phyloP scores from a whole-genome alignment of 2,329 filamentous ascomycete species.

The Bipolaris zeicola region DNA sequence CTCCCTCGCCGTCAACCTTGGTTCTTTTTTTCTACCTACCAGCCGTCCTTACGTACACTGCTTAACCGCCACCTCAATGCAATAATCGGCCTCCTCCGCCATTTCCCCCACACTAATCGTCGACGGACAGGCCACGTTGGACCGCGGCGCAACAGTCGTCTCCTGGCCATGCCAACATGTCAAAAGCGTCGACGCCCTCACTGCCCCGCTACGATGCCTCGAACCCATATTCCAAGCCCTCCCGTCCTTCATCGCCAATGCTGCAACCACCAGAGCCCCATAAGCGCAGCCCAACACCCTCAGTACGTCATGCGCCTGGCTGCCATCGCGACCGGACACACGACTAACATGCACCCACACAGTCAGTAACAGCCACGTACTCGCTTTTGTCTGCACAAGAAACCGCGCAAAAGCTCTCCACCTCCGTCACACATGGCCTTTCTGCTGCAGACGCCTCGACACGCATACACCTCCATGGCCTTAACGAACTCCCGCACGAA shows the following conservation, averaged over 20 bases:
- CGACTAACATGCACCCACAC: constrained; percentile 25
- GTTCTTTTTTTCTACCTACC: background rate
- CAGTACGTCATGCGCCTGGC: constrained; percentile 29
- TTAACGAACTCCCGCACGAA: constrained; percentile 94
- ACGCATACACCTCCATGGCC: constrained; percentile 79
- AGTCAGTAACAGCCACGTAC: constrained; percentile 57
- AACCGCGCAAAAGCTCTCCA: constrained; percentile 75
- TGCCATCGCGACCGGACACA: constrained; percentile 12
- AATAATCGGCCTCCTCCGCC: constrained; percentile 20
- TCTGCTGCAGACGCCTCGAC: constrained; percentile 79
- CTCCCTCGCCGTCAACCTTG: constrained; percentile 7
- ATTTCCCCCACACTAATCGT: constrained; percentile 10
- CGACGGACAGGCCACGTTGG: constrained; percentile 38
- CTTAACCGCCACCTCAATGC: constrained; percentile 27
- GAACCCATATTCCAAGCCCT: constrained; percentile 33
- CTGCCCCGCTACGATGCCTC: constrained; percentile 63
- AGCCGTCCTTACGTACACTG: constrained; percentile 6
- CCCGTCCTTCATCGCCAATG: constrained; percentile 38
- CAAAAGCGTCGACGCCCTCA: constrained; percentile 63
- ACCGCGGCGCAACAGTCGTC: constrained; percentile 38
- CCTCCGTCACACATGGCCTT: constrained; percentile 83
- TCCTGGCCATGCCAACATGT: constrained; percentile 64
- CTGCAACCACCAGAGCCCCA: constrained; percentile 36
- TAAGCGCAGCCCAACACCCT: constrained; percentile 37
- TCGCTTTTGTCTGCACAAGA: constrained; percentile 76